phyloP scores from a whole-genome alignment of 768 basidiomycete species.

The Tricholoma saponaceum region DNA sequence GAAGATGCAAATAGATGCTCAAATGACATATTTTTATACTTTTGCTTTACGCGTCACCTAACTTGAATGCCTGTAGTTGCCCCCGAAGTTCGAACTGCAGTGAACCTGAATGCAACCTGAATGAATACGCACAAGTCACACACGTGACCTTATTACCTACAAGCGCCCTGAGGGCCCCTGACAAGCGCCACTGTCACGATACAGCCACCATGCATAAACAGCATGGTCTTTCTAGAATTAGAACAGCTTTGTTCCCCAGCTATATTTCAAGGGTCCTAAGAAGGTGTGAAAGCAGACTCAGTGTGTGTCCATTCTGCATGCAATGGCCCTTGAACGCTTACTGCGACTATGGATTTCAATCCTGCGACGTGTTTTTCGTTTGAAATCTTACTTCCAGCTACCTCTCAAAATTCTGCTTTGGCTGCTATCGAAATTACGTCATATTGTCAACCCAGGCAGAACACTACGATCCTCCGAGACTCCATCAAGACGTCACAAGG shows the following conservation, averaged over 20 bases:
- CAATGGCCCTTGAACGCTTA: neutral
- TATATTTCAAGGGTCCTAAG: neutral
- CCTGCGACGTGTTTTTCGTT: neutral
- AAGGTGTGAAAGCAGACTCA: neutral
- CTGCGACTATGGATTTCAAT: neutral
- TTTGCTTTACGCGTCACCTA: no score
- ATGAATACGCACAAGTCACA: no score
- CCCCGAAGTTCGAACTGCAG: no score
- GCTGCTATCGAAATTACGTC: neutral
- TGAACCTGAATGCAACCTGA: no score
- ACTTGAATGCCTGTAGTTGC: no score
- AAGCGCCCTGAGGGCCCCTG: neutral
- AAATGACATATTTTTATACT: slow-evolving; percentile 45
- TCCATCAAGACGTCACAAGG: neutral
- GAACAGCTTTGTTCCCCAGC: neutral
- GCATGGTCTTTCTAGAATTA: neutral
- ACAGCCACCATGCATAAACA: neutral
- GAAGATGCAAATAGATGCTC: slow-evolving; percentile 63
- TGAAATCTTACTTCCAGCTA: neutral
- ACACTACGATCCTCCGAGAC: neutral
- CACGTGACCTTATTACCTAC: neutral
- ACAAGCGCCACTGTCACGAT: no score
- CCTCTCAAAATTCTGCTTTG: neutral
- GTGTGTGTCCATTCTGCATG: neutral
- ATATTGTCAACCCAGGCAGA: neutral